Evolutionary conservation across 2,329 filamentous ascomycete species (phyloP), one percentile per base, ranked within the genome.

Genomic region (Leptographium wingfieldii): DNA sequence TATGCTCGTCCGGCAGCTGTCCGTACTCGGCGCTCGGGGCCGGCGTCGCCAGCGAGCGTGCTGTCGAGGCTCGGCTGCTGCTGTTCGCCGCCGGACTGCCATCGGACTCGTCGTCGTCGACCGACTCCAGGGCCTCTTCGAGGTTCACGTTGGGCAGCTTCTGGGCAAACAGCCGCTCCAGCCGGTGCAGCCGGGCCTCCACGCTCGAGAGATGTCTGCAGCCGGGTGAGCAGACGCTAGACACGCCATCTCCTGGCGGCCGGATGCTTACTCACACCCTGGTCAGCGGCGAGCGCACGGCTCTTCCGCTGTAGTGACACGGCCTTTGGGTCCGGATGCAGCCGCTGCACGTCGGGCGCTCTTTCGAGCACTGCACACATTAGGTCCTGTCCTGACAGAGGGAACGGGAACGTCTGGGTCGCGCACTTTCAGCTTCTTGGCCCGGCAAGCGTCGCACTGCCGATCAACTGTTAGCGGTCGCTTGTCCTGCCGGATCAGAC

Each of bases 101-200:
- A 3, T 58, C 58, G 3, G 58, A 33, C 14, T 59, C 58, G 29
- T 51, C 58, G 5, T 46, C 55, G 11, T 60, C 59, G 1, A 60
- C n/a, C 16, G 55, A 29, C 7, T 46, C 16, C 11, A 60, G 49
- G 6, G 54, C 55, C 19, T 53, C 35, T 3, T 60, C 59, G 2
- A 60, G 48, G 35, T 60, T 33, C 0, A 60, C 49, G 3, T 53
- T 12, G 1, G 59, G 59, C 22, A 60, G 55, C 48, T 19, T 35
- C 14, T 57, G 54, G 5, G 59, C 55, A 53, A 60, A 27, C 59
- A 60, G 55, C 55, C 29, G 29, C 29, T 60, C 59, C 33, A 60
- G 48, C 5, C 59, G 54, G 19, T 14, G 48, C 1, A 60, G 43
- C 3, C 59, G 55, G 12, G 12, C 29, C 35, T 60, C 59, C 3